phyloP scores from a whole-genome alignment of 805 yeast genomes.

The Saccharomyces kudriavzevii region DNA sequence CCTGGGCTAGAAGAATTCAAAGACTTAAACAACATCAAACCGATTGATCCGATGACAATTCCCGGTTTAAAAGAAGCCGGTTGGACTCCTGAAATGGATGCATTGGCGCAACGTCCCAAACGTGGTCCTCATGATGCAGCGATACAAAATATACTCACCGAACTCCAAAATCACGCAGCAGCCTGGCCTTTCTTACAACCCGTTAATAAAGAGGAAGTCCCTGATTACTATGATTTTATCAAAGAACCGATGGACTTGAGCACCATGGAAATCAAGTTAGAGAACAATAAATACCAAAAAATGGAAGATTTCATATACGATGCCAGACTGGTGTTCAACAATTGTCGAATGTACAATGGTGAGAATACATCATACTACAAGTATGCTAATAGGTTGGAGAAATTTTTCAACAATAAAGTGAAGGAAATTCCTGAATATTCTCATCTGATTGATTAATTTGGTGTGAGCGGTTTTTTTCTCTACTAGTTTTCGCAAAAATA shows the following conservation, averaged over 20 bases:
- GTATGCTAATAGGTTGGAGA: conserved; percentile 89
- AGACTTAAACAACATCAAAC: conserved; percentile 37
- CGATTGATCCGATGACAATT: conserved; percentile 70
- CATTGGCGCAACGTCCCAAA: conserved; percentile 88
- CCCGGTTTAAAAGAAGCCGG: conserved; percentile 93
- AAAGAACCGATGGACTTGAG: conserved; percentile 97
- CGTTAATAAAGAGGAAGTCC: conserved; percentile 87
- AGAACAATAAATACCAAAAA: conserved; percentile 81
- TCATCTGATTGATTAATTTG: conserved; percentile 60
- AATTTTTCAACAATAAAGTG: conserved; percentile 71
- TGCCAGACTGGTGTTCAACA: conserved; percentile 74
- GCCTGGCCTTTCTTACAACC: conserved; percentile 98
- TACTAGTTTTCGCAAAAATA: not conserved
- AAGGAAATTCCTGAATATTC: conserved; percentile 90
- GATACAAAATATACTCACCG: conserved; percentile 82
- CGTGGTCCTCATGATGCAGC: conserved; percentile 90
- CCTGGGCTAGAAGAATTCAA: conserved; percentile 73
- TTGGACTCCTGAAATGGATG: conserved; percentile 98
- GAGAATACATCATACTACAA: conserved; percentile 93
- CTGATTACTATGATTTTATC: conserved; percentile 91
- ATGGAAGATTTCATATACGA: conserved; percentile 91
- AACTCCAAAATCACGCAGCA: conserved; percentile 87
- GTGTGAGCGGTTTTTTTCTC: not conserved
- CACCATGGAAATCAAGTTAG: conserved; percentile 90
- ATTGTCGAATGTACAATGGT: conserved; percentile 87